Conservation (phyloP, 2,329 filamentous ascomycete species). For the Cercospora canescens region DNA sequence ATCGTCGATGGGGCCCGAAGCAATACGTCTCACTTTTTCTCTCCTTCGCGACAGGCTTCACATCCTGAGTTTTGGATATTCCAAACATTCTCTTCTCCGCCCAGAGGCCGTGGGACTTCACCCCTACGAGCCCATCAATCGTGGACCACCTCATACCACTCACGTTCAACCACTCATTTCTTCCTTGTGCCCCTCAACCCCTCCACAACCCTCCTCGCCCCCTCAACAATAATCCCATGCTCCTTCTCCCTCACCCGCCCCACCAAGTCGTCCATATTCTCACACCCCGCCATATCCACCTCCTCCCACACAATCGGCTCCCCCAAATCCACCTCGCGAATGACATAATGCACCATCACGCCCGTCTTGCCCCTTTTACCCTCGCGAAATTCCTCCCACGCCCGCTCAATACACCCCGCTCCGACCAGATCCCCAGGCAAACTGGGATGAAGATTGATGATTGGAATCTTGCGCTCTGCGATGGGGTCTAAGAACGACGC, state of each 20-base stretch:
- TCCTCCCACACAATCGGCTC: conserved; percentile 69
- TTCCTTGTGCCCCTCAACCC: not conserved
- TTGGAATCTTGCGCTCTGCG: conserved; percentile 59
- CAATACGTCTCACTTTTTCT: too few relatives aligned
- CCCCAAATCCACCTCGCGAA: conserved; percentile 74
- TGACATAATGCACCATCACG: conserved; percentile 86
- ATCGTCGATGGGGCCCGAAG: too few relatives aligned
- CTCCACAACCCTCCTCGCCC: conserved; percentile 57
- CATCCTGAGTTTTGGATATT: too few relatives aligned
- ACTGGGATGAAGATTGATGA: conserved; percentile 83
- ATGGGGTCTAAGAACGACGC: conserved; percentile 69
- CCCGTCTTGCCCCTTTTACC: conserved; percentile 70
- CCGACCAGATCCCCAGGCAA: conserved; percentile 76
- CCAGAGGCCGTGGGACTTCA: too few relatives aligned
- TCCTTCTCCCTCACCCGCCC: conserved; percentile 74
- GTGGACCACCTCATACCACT: not conserved
- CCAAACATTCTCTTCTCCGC: too few relatives aligned
- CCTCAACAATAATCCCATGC: conserved; percentile 77
- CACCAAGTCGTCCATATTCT: conserved; percentile 66
- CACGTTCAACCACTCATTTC: not conserved
- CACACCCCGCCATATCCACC: conserved; percentile 61
- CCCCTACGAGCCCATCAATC: too few relatives aligned
- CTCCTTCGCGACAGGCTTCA: too few relatives aligned
- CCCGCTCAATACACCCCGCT: conserved; percentile 68
- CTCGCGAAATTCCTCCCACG: conserved; percentile 70